A percentile compares a stretch with the other conserved stretches of the same genome.
Conservation (phyloP, 495 filamentous ascomycete genomes). For the Coniosporium apollinis region DNA sequence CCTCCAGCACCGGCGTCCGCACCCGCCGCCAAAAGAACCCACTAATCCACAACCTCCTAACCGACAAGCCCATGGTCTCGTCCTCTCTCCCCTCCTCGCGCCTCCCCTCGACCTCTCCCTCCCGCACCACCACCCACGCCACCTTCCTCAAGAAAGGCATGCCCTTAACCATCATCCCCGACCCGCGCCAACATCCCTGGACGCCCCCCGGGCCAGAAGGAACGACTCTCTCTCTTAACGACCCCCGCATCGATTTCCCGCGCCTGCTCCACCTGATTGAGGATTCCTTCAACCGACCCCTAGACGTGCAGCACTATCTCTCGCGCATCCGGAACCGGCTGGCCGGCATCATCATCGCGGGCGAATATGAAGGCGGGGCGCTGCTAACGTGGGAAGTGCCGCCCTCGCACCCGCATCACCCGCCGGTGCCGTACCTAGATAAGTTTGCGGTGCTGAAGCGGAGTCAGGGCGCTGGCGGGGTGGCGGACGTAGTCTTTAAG, state of each 20-base stretch:
- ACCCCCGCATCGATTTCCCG: constrained; percentile 65
- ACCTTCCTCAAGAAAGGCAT: constrained; percentile 87
- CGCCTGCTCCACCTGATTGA: constrained; percentile 78
- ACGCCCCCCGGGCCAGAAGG: constrained; percentile 39
- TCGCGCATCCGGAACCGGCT: constrained; percentile 56
- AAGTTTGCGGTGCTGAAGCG: constrained; percentile 90
- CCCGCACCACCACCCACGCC: constrained; percentile 26
- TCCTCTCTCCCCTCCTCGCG: constrained; percentile 67
- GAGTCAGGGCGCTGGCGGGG: constrained; percentile 77
- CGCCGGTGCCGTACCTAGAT: constrained; percentile 78
- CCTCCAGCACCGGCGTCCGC: constrained; percentile 44
- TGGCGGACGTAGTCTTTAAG: constrained; percentile 90
- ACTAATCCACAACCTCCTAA: constrained; percentile 90
- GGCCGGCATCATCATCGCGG: constrained; percentile 84
- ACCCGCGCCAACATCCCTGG: constrained; percentile 49
- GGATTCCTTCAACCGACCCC: constrained; percentile 75
- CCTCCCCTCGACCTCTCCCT: constrained; percentile 21
- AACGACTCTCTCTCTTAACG: constrained; percentile 36
- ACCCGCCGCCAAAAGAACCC: constrained; percentile 72
- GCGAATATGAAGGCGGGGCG: constrained; percentile 91
- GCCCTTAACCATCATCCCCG: constrained; percentile 67
- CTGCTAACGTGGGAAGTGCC: constrained; percentile 90
- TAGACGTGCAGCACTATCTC: constrained; percentile 73
- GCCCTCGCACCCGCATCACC: constrained; percentile 27
- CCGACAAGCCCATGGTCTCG: constrained; percentile 81